Evolutionary conservation across 176 grass and related monocot genomes (phyloP), one percentile per base, ranked within the genome.

Genomic region (Musa beccarii): DNA sequence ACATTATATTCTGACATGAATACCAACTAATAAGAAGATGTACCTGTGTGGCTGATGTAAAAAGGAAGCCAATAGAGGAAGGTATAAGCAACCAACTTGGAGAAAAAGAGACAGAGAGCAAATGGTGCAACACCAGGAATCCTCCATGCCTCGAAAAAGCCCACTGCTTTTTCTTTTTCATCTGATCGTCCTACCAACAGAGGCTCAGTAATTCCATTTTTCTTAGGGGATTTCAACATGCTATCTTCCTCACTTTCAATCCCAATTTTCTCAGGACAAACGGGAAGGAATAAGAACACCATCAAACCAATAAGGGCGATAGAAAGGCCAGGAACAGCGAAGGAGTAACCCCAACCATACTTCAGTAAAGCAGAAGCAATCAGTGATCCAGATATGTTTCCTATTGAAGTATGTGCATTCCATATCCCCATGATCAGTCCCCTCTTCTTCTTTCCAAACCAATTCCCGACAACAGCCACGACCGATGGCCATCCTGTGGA

Each of bases 391-490:
- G 72, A 24, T 57, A 74, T 74, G 53, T 74, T 74, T 3, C 72
- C 72, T 28, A 74, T 56, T 17, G 72, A 74, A n/a, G 72, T 74
- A 14, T 74, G 72, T 2, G 72, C 72, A 43, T 74, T 74, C 72
- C 72, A 74, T 17, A 74, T 74, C 72, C 71, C 72, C 72, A 74
- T 74, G 72, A 74, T 74, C 14, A 74, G 53, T 34, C 72, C 72
- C 53, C 72, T 74, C 54, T 74, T 74, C 53, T 56, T 43, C 52
- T 74, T 74, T 11, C 72, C 72, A 1, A 74, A 74, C 72, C 72
- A 74, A 28, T 56, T 74, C 7, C 72, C 72, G 24, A 74, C 72
- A 8, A 74, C 72, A 2, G 72, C 53, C 53, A 74, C 53, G 1
- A 74, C 72, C 20, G 72, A 74, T 8, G 72, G 72, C 72, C 72